Evolutionary conservation across 2,329 filamentous ascomycete species (phyloP), one percentile per base, ranked within the genome.

Genomic region (Acrocalymma vagum): DNA sequence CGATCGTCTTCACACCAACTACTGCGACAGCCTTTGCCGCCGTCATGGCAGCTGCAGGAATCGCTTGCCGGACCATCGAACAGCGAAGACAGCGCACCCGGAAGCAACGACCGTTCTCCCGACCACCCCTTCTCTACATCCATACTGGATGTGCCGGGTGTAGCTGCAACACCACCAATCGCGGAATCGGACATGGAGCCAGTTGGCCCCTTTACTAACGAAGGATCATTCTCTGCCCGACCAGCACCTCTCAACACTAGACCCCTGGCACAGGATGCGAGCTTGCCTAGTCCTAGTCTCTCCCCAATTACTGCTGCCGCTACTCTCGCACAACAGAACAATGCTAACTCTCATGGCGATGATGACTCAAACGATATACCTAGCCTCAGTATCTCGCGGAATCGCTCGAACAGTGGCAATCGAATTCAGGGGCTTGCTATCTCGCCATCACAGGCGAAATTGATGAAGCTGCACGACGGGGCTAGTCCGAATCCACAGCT

Each of bases 201-300:
- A 71, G 60, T 73, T 73, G 52, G 71, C 76, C 36, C 79, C 74
- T 47, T 74, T 74, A 45, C 58, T 17, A 29, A 55, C 33, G 34
- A 53, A 20, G 31, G 32, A 5, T 46, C 53, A 3, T 56, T 54
- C 16, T 38, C 54, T 13, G 30, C 46, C 22, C 63, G 75, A 37
- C 73, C 79, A 9, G 73, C 73, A 23, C 72, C 72, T 31, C 78
- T 92, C 33, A 85, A 91, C 59, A 87, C 84, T 30, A n/a, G n/a
- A n/a, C 80, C 86, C 38, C 83, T 85, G 41, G 85, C 86, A 25
- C 88, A 94, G 66, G 93, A 96, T 75, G 90, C 90, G 51, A 96
- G 90, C 71, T 78, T 99, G 48, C 94, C 94, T 36, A 99, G 94
- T 67, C 94, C 94, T 22, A 92, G 94, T 61, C 74, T 99, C 41